phyloP scores from a whole-genome alignment of 305 asterid genomes.

The Ilex paraguariensis region DNA sequence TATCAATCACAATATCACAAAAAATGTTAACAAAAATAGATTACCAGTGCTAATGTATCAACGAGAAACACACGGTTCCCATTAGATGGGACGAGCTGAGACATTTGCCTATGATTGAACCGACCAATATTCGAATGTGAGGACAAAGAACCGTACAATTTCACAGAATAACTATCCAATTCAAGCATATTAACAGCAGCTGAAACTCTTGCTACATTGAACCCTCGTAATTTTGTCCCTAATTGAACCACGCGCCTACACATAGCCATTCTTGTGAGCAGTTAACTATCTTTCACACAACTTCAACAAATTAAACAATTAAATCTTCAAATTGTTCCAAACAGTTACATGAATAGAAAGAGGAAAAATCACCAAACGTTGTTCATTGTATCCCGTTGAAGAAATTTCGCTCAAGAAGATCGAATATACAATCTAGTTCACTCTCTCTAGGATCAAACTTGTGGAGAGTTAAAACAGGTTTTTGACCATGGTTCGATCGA shows the following conservation, averaged over 20 bases:
- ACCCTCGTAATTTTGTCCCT: constrained; percentile 23
- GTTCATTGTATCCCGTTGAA: no score
- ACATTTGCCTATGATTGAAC: constrained; percentile 36
- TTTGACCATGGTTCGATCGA: no score
- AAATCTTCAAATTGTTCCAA: no score
- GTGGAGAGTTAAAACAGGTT: no score
- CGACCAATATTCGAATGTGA: constrained; percentile 23
- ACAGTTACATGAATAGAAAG: no score
- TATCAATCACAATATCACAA: neutral
- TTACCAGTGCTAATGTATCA: constrained; percentile 55
- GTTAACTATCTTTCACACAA: no score
- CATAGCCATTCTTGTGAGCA: constrained; percentile 13
- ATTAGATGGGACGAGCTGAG: constrained; percentile 39
- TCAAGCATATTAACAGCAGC: constrained; percentile 6
- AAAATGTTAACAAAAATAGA: neutral
- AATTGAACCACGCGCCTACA: constrained; percentile 27
- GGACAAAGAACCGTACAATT: constrained; percentile 24
- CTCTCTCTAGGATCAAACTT: no score
- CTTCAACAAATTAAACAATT: no score
- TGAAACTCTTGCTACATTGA: constrained; percentile 17
- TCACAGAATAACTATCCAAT: constrained; percentile 3
- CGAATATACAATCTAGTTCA: no score
- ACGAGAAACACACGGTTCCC: constrained; percentile 41
- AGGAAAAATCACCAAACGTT: no score
- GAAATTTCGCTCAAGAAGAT: no score